Evolutionary conservation across 768 basidiomycete genomes (phyloP), one percentile per base, ranked within the genome.

Genomic region (Hortiboletus flavorubellus): DNA sequence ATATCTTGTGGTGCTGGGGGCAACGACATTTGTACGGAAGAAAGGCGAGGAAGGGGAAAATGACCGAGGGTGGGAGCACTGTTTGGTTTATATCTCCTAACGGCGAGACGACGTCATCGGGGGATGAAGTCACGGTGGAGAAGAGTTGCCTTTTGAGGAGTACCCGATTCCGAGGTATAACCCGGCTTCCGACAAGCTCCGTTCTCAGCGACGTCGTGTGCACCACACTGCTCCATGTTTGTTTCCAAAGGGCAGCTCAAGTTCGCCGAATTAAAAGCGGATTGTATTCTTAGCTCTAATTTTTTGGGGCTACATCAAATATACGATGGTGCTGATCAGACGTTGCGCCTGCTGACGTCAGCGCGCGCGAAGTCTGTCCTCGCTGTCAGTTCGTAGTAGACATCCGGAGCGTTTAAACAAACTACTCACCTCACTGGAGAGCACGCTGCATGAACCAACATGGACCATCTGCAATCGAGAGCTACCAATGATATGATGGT

Each of bases 1-100:
- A 87, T 80, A 56, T 89, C 84, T 72, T 83, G 84, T 16, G 70
- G 60, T 8, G 87, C 80, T 33, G 79, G 71, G 8, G 87, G 84
- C 16, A 90, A 78, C 58, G 88, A 87, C 87, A 89, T 89, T 47
- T 67, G 47, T 15, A 6, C 43, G 44, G 42, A 29, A 12, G 33
- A 26, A 16, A 26, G 33, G 34, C 2, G 16, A 31, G 16, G 15
- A 18, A 45, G n/a, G 21, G 26, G 15, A 26, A 38, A 6, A 11
- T n/a, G 29, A 8, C 30, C 23, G 23, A 33, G 51, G 16, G 29
- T 5, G n/a, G 16, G 49, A 35, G 45, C 10, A 23, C n/a, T 29
- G 21, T 39, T n/a, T 37, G 40, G 39, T 33, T 58, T 62, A 56
- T 58, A 51, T 53, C 48, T 37, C 57, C 60, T 54, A 55, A 59